Conservation (phyloP, 495 filamentous ascomycete genomes). For the Aspergillus sparsus region DNA sequence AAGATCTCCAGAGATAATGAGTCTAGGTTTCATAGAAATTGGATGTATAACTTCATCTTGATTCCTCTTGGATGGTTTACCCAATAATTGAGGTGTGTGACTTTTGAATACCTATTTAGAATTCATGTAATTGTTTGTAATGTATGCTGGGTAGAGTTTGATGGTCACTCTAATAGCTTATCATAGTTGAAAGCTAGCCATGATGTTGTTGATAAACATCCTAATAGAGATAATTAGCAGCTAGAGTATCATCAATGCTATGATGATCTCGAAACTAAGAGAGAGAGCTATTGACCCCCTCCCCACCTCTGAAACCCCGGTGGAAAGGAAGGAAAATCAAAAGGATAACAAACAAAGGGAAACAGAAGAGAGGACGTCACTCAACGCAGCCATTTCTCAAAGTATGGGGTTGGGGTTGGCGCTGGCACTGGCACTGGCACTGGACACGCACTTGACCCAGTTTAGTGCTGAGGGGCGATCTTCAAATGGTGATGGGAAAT, state of each 20-base stretch:
- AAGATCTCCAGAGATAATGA: background rate
- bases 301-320: too few relatives aligned
- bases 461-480: constrained; percentile 3
- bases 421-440: too few relatives aligned
- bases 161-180: background rate
- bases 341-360: background rate
- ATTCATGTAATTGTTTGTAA: background rate
- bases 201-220: background rate
- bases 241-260: too few relatives aligned
- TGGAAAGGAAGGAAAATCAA: background rate
- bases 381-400: too few relatives aligned
- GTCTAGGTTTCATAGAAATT: background rate
- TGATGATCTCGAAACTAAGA: too few relatives aligned
- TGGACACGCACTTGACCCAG: background rate
- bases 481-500: constrained; percentile 10
- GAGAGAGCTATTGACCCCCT: too few relatives aligned
- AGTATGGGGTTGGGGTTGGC: too few relatives aligned
- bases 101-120: too few relatives aligned
- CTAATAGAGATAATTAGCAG: background rate
- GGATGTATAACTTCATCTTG: too few relatives aligned
- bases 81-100: too few relatives aligned
- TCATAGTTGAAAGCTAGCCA: background rate
- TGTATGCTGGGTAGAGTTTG: background rate
- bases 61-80: too few relatives aligned
- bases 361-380: too few relatives aligned